Base-by-base conservation (phyloP, 192 early-diverging fungal genomes). In the Gryganskiella cystojenkinii region DNA sequence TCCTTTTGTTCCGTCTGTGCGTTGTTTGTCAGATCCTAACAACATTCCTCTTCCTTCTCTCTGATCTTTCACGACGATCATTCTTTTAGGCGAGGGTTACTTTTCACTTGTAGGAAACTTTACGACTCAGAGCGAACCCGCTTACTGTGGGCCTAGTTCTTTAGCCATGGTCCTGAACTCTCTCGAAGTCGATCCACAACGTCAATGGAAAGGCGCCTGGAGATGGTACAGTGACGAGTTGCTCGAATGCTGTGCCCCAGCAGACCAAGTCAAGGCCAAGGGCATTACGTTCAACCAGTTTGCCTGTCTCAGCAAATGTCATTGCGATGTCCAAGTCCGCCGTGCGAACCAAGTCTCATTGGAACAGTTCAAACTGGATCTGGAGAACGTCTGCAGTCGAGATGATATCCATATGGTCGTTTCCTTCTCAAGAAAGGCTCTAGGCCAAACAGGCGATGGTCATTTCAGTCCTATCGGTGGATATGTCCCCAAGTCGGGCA, bases 111-210 rank as follows among this genome's bases (percentile, higher is more conserved):
- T 91, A 19, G 94, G 93, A 14, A 95, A 95, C 75, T 95, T 97
- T 70, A 94, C 94, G 15, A 93, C 91, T 49, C 96, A 98, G 84
- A 91, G 90, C 34, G 95, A 97, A 62, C 95, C 95, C 0, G 93
- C 91, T 20, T 93, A 74, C 40, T 98, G 96, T 81, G 96, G 95
- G 2, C 90, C 94, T 6, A 92, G 93, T 70, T 95, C 94, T 27
- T 80, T 97, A 63, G 92, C 95, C 52, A 97, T 97, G 91, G 95
- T 98, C 3, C 84, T 98, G 11, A 98, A 98, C 70, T 94, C 96
- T 6, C 84, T 98, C 34, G 92, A 94, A 61, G 94, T 98, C 13
- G 95, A 97, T 71, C 95, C 95, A 2, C 85, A 91, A 19, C 82
- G 89, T 43, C 83, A 85, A 17, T 98, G 96, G 96, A 97, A 97